Percentiles rank a stretch among this genome's conserved stretches.
These are phyloP conservation scores for maize (Zea mays) DNA, from an alignment of 176 grass and related monocot species.

Conservation along the genomic window DNA sequence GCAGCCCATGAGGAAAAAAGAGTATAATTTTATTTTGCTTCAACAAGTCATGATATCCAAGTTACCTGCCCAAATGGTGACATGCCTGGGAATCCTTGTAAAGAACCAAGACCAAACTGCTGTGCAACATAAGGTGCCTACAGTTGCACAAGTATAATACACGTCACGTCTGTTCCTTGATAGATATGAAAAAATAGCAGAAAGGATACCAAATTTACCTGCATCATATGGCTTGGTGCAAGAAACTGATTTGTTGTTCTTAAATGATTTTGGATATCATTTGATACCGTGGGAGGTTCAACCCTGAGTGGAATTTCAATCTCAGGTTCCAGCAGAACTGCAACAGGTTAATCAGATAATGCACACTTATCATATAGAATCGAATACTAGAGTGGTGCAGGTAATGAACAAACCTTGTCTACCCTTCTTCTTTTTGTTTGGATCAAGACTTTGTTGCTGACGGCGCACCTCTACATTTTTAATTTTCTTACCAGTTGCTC, in stretches of 20 bases:
- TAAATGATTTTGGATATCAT: conserved; percentile 64
- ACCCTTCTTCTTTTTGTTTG: conserved; percentile 66
- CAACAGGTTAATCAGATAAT: conserved; percentile 36
- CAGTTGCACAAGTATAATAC: conserved; percentile 33
- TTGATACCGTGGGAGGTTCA: conserved; percentile 43
- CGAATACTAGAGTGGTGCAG: conserved; percentile 19
- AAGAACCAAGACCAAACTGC: conserved; percentile 70
- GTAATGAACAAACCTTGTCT: conserved; percentile 51
- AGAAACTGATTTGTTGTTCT: conserved; percentile 69
- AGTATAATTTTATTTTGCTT: conserved; percentile 8
- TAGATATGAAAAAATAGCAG: neutral
- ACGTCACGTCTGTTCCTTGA: conserved; percentile 6
- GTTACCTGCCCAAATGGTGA: conserved; percentile 83
- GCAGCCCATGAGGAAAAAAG: neutral
- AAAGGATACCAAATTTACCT: conserved; percentile 51
- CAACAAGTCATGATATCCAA: conserved; percentile 14
- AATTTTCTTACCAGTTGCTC: conserved; percentile 57
- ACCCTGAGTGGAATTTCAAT: conserved; percentile 47
- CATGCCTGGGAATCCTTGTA: conserved; percentile 80
- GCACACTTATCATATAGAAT: conserved; percentile 20
- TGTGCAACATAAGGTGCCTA: conserved; percentile 71
- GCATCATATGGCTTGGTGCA: conserved; percentile 66
- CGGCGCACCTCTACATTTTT: conserved; percentile 51
- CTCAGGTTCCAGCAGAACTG: conserved; percentile 54
- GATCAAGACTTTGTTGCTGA: conserved; percentile 53